These are phyloP conservation scores for Erigeron canadensis DNA, from an alignment of 129 eudicot genomes.

Conservation along the genomic window DNA sequence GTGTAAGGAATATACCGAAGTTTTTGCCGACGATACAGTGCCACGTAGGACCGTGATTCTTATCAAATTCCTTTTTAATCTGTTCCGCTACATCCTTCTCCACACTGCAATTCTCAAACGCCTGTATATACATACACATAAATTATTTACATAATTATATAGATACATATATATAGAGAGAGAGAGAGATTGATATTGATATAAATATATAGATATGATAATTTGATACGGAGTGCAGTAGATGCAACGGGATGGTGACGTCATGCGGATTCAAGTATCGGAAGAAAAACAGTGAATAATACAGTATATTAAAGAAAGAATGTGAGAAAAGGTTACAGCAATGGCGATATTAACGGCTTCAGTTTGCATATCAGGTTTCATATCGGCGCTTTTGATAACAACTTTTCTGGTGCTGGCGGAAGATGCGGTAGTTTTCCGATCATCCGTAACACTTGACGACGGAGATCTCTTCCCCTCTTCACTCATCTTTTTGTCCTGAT, in stretches of 20 bases:
- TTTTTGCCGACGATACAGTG: conserved; percentile 98
- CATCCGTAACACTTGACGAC: conserved; percentile 41
- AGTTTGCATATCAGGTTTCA: conserved; percentile 81
- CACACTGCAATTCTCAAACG: conserved; percentile 89
- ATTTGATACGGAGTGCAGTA: conserved; percentile 6
- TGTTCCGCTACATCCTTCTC: conserved; percentile 98
- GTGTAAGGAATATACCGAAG: conserved; percentile 53
- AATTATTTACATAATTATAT: conserved; percentile 1
- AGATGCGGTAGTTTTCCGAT: conserved; percentile 53
- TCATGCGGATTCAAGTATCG: neutral
- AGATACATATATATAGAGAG: no score
- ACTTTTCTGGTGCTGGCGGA: conserved; percentile 49
- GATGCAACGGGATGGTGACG: conserved; percentile 3
- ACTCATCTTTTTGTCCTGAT: conserved; percentile 48
- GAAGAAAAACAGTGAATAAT: neutral
- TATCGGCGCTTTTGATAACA: conserved; percentile 86
- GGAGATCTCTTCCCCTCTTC: conserved; percentile 62
- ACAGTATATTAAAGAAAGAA: neutral
- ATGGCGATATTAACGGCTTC: conserved; percentile 92
- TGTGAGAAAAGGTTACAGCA: conserved; percentile 38
- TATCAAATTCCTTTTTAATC: conserved; percentile 93
- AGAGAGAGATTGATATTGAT: no score
- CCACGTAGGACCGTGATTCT: conserved; percentile 97
- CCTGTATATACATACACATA: conserved; percentile 39
- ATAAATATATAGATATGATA: neutral